phyloP scores from a whole-genome alignment of 108 stramenopile genomes.

The Cyclotella cryptica region DNA sequence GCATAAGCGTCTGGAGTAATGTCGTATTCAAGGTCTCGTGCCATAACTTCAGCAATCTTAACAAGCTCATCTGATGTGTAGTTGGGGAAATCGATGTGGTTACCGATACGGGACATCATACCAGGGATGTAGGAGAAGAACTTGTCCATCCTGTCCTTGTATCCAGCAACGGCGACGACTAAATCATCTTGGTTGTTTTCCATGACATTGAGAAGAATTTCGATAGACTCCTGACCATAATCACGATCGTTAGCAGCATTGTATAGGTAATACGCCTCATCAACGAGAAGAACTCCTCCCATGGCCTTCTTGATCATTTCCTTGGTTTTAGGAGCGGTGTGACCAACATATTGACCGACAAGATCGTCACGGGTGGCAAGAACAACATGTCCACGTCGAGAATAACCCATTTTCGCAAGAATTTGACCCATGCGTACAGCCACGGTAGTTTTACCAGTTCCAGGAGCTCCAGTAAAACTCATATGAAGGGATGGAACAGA shows the following conservation, averaged over 20 bases:
- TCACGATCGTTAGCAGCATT: constrained; percentile 98
- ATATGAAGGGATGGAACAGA: constrained; percentile 98
- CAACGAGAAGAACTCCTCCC: constrained; percentile 95
- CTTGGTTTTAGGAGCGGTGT: constrained; percentile 99
- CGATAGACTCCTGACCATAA: constrained; percentile 99
- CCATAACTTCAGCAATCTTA: constrained; percentile 92
- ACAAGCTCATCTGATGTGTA: constrained; percentile 95
- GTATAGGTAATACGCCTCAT: constrained; percentile 99
- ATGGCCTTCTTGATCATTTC: constrained; percentile 99
- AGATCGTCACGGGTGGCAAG: constrained; percentile 98
- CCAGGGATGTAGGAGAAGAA: constrained; percentile 99
- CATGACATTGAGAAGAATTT: constrained; percentile 99
- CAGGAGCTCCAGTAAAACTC: constrained; percentile 97
- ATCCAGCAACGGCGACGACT: constrained; percentile 97
- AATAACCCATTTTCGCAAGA: constrained; percentile 98
- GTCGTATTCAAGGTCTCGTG: constrained; percentile 92
- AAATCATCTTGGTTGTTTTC: constrained; percentile 98
- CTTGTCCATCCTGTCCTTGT: constrained; percentile 98
- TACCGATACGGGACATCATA: constrained; percentile 98
- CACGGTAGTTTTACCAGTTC: constrained; percentile 99
- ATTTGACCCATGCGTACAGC: constrained; percentile 99
- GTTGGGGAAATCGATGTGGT: constrained; percentile 99
- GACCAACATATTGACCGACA: constrained; percentile 98
- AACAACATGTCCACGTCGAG: constrained; percentile 95
- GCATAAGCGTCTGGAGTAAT: constrained; percentile 71